Base-by-base conservation (phyloP, 805 yeast species). In the Blastobotrys terrestris region DNA sequence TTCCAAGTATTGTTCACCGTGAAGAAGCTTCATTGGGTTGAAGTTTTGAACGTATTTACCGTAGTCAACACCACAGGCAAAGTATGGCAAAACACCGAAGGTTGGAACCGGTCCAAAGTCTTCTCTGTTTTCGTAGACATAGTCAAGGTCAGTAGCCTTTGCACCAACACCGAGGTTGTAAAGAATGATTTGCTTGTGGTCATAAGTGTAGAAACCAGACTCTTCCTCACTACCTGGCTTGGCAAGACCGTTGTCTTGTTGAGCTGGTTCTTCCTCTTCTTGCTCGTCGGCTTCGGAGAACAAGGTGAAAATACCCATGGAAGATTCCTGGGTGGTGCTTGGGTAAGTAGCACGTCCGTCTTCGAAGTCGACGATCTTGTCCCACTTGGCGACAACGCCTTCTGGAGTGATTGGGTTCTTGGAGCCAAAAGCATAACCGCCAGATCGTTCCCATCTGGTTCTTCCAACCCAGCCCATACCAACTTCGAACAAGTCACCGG, bases 401-500 rank as follows among this genome's bases (percentile, higher is more conserved):
- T 92, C 98, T 18, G 88, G 84, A 14, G 80, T 72, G 43, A 79
- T 73, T 35, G 65, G 67, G 18, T 70, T 72, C 46, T 55, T 60
- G 46, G 78, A 80, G 39, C 70, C 62, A 44, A 77, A 79, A 39
- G 80, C 77, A 14, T 86, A 86, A 60, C 99, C 98, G 58, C 83
- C 82, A 51, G 95, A 84, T 68, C 97, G 81, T 73, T 92, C 95
- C 92, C 94, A 91, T 75, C 97, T 81, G 42, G 97, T 91, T 70
- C 81, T 81, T 63, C 96, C 97, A 61, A 87, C 76, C 97, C 97
- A 92, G 44, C 97, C 98, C 54, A 94, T 96, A 60, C 98, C 99
- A 60, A 83, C 85, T 76, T 92, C 99, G 68, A 84, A 92, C 56
- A 86, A 71, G 68, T 85, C 85, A 53, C 97, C 98, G 46, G 84